A percentile compares a stretch with the other conserved stretches of the same genome.
These are phyloP conservation scores for Lactarius indigo DNA, from an alignment of 768 basidiomycete species.

Conservation along the genomic window DNA sequence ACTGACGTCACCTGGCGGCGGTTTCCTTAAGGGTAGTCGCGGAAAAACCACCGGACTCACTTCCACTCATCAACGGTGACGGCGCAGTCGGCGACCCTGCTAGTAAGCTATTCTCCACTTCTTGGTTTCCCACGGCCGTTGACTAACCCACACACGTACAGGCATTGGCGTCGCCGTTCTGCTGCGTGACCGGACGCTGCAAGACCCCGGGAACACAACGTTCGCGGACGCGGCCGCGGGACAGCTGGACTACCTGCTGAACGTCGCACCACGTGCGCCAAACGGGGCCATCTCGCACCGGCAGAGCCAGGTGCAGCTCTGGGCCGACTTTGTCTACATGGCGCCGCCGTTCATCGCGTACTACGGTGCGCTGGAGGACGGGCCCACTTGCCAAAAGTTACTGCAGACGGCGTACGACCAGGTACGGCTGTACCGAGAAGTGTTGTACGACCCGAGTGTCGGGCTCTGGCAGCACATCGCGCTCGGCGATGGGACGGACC, in stretches of 20 bases:
- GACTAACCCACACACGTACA: conserved; percentile 22
- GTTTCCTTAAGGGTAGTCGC: conserved; percentile 37
- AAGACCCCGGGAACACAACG: conserved; percentile 30
- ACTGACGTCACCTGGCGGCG: conserved; percentile 1
- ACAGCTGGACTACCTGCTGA: conserved; percentile 50
- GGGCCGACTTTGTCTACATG: conserved; percentile 61
- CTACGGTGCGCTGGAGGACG: conserved; percentile 47
- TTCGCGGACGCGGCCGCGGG: conserved; percentile 41
- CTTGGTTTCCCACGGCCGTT: not conserved
- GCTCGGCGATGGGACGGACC: conserved; percentile 44
- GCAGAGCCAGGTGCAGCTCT: conserved; percentile 49
- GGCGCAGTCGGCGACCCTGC: conserved; percentile 61
- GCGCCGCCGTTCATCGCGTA: conserved; percentile 66
- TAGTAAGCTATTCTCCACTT: conserved; percentile 34
- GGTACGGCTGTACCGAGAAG: conserved; percentile 50
- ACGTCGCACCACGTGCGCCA: conserved; percentile 40
- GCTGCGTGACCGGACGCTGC: conserved; percentile 51
- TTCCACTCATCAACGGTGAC: conserved; percentile 44
- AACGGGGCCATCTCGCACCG: conserved; percentile 62
- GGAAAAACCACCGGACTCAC: conserved; percentile 35
- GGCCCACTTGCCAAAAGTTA: conserved; percentile 33
- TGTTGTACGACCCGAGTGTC: conserved; percentile 40
- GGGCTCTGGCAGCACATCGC: conserved; percentile 57
- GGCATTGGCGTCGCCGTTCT: conserved; percentile 52
- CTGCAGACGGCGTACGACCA: conserved; percentile 54